Evolutionary conservation across 2,329 filamentous ascomycete genomes (phyloP).

Genomic region (Fusarium lateritium): DNA sequence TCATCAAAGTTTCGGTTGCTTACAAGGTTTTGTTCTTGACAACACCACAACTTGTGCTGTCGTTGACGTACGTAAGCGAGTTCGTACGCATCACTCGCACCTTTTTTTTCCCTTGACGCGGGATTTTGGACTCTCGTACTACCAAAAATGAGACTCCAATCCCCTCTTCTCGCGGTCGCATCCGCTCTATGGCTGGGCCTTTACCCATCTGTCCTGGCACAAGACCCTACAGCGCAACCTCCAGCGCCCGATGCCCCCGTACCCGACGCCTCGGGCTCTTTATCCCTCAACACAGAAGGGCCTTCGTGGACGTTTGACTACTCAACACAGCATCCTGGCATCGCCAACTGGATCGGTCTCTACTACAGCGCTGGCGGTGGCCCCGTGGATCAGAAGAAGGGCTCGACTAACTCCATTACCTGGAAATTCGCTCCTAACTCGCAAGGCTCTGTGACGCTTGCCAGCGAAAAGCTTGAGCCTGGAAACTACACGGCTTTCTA

Average conservation of each 20-base stretch:
- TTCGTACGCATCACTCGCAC: slow-evolving; percentile 7
- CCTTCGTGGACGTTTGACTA: slow-evolving; percentile 55
- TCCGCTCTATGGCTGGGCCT: slow-evolving; percentile 35
- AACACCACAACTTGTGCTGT: slow-evolving; percentile 6
- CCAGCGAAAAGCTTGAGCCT: slow-evolving; percentile 42
- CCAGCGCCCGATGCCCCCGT: background rate
- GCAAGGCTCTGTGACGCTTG: slow-evolving; percentile 49
- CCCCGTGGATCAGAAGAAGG: slow-evolving; percentile 52
- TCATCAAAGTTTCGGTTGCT: background rate
- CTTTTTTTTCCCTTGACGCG: background rate
- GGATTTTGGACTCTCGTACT: background rate
- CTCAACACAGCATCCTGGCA: slow-evolving; percentile 47
- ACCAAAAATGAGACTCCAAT: slow-evolving; percentile 35
- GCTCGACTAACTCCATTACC: slow-evolving; percentile 47
- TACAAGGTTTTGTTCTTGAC: background rate
- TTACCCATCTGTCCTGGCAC: slow-evolving; percentile 24
- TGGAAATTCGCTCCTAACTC: slow-evolving; percentile 54
- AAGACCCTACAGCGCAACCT: slow-evolving; percentile 7
- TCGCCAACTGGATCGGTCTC: slow-evolving; percentile 58
- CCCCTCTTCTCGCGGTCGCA: slow-evolving; percentile 20
- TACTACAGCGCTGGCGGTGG: slow-evolving; percentile 54
- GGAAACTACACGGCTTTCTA: slow-evolving; percentile 57
- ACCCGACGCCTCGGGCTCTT: slow-evolving; percentile 25
- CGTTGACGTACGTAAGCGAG: slow-evolving; percentile 10
- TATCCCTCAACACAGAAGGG: slow-evolving; percentile 34